Conservation (phyloP, 345 rosid species). For the Hibiscus tridactylites region DNA sequence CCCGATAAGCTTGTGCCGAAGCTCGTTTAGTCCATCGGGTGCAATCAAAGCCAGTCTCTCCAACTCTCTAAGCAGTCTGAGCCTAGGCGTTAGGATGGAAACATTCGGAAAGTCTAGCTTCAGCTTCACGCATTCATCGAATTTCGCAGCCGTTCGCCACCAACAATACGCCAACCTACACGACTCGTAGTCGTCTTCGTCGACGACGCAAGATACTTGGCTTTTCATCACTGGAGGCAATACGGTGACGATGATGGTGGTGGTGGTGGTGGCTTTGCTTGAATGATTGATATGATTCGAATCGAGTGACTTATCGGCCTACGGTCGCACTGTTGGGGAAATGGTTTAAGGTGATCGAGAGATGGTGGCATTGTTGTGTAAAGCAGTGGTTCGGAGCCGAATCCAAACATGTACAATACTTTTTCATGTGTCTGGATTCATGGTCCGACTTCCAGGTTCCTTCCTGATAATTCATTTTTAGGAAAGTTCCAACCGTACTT, state of each 20-base stretch:
- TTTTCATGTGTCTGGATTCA: background rate
- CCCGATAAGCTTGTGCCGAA: slow-evolving; percentile 38
- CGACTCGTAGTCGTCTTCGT: slow-evolving; percentile 26
- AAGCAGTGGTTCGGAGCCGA: background rate
- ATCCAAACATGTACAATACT: background rate
- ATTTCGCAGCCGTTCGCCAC: slow-evolving; percentile 47
- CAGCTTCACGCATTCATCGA: slow-evolving; percentile 29
- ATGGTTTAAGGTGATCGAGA: background rate
- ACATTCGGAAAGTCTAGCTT: slow-evolving; percentile 25
- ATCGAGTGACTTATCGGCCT: background rate
- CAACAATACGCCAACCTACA: slow-evolving; percentile 24
- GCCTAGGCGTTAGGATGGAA: slow-evolving; percentile 34
- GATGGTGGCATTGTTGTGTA: background rate
- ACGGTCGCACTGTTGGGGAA: background rate
- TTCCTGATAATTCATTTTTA: slow-evolving; percentile 2
- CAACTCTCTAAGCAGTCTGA: slow-evolving; percentile 38
- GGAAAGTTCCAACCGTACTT: background rate
- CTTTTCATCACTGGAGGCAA: slow-evolving; percentile 25
- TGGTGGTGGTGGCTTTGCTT: background rate
- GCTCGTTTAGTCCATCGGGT: slow-evolving; percentile 44
- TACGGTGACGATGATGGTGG: too few relatives aligned
- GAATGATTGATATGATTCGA: background rate
- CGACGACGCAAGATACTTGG: slow-evolving; percentile 18
- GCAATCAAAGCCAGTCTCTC: slow-evolving; percentile 52
- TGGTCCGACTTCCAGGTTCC: slow-evolving; percentile 19